Base-by-base conservation (phyloP, 495 filamentous ascomycete genomes). In the Chlorociboria aeruginascens region DNA sequence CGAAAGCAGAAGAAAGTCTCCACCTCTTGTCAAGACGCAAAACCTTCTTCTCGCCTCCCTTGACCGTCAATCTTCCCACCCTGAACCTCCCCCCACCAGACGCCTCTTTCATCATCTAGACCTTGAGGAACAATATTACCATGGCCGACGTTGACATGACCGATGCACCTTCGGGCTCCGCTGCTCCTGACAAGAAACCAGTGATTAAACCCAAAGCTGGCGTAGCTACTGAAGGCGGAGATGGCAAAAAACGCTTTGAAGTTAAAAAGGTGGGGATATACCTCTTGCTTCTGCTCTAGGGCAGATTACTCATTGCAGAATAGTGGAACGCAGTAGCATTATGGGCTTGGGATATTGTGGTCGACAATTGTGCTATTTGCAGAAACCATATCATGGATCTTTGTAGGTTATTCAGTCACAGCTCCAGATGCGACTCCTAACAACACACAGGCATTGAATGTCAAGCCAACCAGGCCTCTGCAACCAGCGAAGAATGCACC, bases 381-480 rank as follows among this genome's bases (percentile, higher is more conserved):
- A 79, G 92, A 56, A 99, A 99, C 61, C 92, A 99, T 62, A 99
- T 99, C 64, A 99, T 99, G 92, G 92, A 99, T 64, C 72, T 99
- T 28, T 99, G 89, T 89, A 74, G 51, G 79, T 64, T 14, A 41
- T 34, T n/a, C 37, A 14, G 29, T 31, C 28, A 34, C 29, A 31
- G n/a, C 38, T 34, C 6, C 9, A 20, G 12, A 42, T 9, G 29
- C 38, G n/a, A 30, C 25, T 32, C 13, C 56, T 63, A 54, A 62
- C 42, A 13, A 8, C 7, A 7, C 53, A 32, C 36, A 93, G 86
- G 89, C 63, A 99, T 99, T 53, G 92, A 99, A 65, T 99, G 92
- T 61, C 92, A 99, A 67, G 92, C 92, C n/a, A 99, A 99, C 64
- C 92, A 99, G 66, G 89, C 90, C 32, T 95, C 89, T 28, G 90